Conservation (phyloP, 2,329 filamentous ascomycete species). For the Grosmannia serpens region DNA sequence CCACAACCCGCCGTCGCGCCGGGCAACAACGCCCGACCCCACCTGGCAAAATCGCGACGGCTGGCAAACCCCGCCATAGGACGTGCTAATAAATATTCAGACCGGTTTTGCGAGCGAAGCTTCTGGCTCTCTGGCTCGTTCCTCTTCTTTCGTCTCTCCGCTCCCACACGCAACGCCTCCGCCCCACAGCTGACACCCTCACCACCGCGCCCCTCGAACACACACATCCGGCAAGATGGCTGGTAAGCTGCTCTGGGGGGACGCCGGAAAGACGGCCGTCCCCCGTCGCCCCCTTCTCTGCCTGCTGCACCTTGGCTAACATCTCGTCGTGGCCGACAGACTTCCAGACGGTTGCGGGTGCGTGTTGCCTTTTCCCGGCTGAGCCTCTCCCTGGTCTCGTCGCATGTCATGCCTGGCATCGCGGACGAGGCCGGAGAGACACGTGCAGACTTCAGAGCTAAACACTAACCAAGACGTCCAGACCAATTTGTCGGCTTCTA, state of each 20-base stretch:
- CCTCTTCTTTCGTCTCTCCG: neutral
- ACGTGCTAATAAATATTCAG: neutral
- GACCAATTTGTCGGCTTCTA: conserved; percentile 85
- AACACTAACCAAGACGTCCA: conserved; percentile 25
- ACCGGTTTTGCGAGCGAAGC: no score
- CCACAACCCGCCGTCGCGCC: neutral
- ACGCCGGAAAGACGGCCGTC: neutral
- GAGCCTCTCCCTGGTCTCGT: no score
- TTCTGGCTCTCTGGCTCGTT: neutral
- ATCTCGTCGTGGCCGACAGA: neutral
- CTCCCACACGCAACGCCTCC: neutral
- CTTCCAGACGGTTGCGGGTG: conserved; percentile 10
- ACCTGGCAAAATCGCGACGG: neutral
- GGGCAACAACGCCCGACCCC: neutral
- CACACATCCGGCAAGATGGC: neutral
- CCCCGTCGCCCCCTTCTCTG: no score
- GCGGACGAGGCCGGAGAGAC: no score
- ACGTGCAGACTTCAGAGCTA: no score
- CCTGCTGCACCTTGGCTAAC: no score
- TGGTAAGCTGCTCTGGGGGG: neutral
- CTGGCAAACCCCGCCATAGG: neutral
- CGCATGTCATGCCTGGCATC: no score
- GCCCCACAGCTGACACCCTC: neutral
- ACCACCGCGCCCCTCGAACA: neutral
- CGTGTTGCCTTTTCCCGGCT: neutral